Conservation (phyloP, 345 rosid species). For the Rhizophora apiculata region DNA sequence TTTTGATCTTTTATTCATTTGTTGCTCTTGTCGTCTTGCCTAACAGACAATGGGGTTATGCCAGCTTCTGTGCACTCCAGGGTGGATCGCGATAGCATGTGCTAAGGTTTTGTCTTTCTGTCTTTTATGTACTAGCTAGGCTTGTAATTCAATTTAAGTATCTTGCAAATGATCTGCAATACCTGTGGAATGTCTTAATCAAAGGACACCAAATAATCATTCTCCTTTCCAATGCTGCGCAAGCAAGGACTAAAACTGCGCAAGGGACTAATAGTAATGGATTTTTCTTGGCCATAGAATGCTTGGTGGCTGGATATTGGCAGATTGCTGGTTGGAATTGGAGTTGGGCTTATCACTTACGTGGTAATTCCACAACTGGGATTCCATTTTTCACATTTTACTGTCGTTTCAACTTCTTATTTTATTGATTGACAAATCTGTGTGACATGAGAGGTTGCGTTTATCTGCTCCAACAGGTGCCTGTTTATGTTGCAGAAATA, state of each 20-base stretch:
- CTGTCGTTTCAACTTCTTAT: not conserved
- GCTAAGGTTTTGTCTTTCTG: conserved; percentile 32
- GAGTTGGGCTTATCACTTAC: conserved; percentile 37
- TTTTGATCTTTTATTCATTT: not conserved
- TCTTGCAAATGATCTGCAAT: too few species aligned
- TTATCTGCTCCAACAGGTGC: conserved; percentile 13
- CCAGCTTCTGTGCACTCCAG: conserved; percentile 33
- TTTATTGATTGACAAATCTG: too few species aligned
- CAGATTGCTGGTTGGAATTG: conserved; percentile 38
- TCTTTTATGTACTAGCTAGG: not conserved
- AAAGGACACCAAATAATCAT: too few species aligned
- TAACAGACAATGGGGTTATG: conserved; percentile 42
- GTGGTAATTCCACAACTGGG: conserved; percentile 26
- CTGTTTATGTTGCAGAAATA: conserved; percentile 28
- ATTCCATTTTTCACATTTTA: not conserved
- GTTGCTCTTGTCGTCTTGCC: not conserved
- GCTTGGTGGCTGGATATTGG: conserved; percentile 37
- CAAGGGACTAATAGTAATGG: too few species aligned
- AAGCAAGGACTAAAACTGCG: too few species aligned
- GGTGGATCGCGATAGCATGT: conserved; percentile 52
- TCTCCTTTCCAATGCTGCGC: too few species aligned
- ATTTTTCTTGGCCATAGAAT: conserved; percentile 20
- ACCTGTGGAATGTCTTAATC: too few species aligned
- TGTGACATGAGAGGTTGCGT: too few species aligned
- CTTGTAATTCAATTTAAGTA: too few species aligned